Percentiles rank a stretch among this genome's conserved stretches.
phyloP scores from a whole-genome alignment of 2,329 filamentous ascomycete species.

The Ophiostoma piceae region DNA sequence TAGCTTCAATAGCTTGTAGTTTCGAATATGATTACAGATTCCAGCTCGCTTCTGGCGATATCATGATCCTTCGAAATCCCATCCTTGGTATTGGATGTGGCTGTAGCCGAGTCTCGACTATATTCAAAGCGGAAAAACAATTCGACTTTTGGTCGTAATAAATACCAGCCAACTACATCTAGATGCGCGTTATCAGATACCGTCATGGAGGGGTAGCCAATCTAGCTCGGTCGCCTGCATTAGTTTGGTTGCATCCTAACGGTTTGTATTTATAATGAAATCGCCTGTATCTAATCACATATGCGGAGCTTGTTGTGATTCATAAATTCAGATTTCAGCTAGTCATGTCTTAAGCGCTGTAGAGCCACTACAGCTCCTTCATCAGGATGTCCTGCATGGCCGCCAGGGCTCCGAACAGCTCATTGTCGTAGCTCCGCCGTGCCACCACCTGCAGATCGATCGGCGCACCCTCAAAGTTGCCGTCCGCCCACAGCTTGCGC shows the following conservation, averaged over 20 bases:
- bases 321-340: not conserved
- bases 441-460: constrained; percentile 15
- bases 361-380: not conserved
- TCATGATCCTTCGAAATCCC: not conserved
- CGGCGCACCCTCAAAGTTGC: constrained; percentile 16
- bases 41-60: not conserved
- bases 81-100: not conserved
- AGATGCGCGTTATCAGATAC: not conserved
- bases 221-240: not conserved
- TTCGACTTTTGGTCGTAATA: not conserved
- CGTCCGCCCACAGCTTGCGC: constrained; percentile 10
- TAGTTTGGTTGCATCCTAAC: not conserved
- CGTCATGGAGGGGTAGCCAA: not conserved
- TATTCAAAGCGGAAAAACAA: not conserved
- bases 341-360: not conserved
- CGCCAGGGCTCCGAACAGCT: constrained; percentile 6
- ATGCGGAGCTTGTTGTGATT: not conserved
- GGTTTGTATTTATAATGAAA: not conserved
- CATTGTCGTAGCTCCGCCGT: constrained; percentile 16
- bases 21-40: not conserved
- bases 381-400: not conserved
- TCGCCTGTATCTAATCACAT: not conserved
- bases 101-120: not conserved
- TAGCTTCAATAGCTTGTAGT: not conserved
- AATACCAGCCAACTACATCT: not conserved